A percentile compares a stretch with the other conserved stretches of the same genome.
Conservation (phyloP, 257 asterid species). For the Misopates orontium region DNA sequence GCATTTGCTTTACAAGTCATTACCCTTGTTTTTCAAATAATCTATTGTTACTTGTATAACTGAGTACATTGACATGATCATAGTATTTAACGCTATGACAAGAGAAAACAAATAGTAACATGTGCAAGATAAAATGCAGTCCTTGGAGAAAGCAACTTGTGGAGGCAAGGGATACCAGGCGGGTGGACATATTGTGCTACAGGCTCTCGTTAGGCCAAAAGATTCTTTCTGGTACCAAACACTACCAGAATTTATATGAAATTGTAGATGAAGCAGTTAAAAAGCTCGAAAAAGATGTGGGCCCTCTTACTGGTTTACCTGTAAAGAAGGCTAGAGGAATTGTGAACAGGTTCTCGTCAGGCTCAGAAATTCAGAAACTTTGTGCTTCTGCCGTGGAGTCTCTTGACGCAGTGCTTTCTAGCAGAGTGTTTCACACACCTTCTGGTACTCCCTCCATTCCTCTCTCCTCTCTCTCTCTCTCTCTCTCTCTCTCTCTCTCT, state of each 20-base stretch:
- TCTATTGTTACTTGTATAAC: neutral
- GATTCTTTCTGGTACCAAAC: constrained; percentile 64
- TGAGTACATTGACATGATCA: constrained; percentile 10
- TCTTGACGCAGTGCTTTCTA: constrained; percentile 52
- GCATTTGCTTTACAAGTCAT: too few species aligned
- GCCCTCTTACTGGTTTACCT: constrained; percentile 88
- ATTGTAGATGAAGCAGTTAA: constrained; percentile 61
- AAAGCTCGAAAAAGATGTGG: constrained; percentile 82
- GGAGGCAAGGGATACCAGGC: constrained; percentile 84
- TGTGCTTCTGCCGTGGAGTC: constrained; percentile 71
- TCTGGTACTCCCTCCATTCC: constrained; percentile 40
- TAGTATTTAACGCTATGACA: neutral
- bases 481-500: neutral
- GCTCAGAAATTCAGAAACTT: constrained; percentile 76
- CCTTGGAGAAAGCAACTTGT: constrained; percentile 83
- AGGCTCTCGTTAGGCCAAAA: constrained; percentile 84
- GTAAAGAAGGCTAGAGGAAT: constrained; percentile 95
- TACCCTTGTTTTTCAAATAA: neutral
- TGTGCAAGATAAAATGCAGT: constrained; percentile 44
- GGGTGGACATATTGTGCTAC: constrained; percentile 88
- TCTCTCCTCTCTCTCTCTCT: constrained; percentile 21
- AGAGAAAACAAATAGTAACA: constrained; percentile 10
- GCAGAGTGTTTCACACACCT: constrained; percentile 37
- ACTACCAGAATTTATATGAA: constrained; percentile 46
- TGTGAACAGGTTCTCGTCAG: constrained; percentile 89